phyloP scores from a whole-genome alignment of 768 basidiomycete species.

The Dacryopinax spathularia region DNA sequence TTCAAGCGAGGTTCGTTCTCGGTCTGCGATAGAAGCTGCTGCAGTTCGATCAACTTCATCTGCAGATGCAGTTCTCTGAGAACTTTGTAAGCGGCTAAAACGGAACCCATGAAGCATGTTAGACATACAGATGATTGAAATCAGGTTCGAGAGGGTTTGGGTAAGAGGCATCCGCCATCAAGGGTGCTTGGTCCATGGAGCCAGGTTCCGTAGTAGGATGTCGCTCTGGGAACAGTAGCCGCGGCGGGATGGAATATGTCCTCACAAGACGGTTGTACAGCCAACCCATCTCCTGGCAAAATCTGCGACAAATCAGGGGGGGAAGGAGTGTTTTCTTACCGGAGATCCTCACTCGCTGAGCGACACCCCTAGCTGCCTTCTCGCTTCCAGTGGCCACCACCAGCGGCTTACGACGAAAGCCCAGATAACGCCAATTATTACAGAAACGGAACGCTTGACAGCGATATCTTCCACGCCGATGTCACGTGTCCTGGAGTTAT shows the following conservation, averaged over 20 bases:
- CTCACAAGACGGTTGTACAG: slow-evolving; percentile 84
- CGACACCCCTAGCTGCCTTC: slow-evolving; percentile 68
- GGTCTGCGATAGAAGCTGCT: slow-evolving; percentile 73
- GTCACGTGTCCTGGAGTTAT: slow-evolving; percentile 56
- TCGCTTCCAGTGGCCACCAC: slow-evolving; percentile 94
- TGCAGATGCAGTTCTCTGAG: slow-evolving; percentile 89
- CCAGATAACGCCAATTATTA: slow-evolving; percentile 77
- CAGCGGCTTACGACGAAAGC: slow-evolving; percentile 74
- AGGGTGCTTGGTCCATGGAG: slow-evolving; percentile 7
- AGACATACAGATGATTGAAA: slow-evolving; percentile 80
- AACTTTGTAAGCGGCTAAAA: not conserved
- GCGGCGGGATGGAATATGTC: slow-evolving; percentile 59
- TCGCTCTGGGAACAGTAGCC: slow-evolving; percentile 1
- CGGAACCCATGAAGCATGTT: not conserved
- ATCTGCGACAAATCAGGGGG: slow-evolving; percentile 36
- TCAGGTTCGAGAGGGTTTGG: slow-evolving; percentile 27
- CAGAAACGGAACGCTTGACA: slow-evolving; percentile 60
- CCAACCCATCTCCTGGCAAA: slow-evolving; percentile 88
- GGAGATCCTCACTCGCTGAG: slow-evolving; percentile 56
- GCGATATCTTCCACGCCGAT: slow-evolving; percentile 58
- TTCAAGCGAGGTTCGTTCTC: slow-evolving; percentile 89
- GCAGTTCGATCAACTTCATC: slow-evolving; percentile 73
- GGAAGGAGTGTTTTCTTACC: not conserved
- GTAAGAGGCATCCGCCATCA: slow-evolving; percentile 11
- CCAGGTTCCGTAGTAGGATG: not conserved